phyloP scores from a whole-genome alignment of 2,329 filamentous ascomycete species.

The Pleomassaria siparia region DNA sequence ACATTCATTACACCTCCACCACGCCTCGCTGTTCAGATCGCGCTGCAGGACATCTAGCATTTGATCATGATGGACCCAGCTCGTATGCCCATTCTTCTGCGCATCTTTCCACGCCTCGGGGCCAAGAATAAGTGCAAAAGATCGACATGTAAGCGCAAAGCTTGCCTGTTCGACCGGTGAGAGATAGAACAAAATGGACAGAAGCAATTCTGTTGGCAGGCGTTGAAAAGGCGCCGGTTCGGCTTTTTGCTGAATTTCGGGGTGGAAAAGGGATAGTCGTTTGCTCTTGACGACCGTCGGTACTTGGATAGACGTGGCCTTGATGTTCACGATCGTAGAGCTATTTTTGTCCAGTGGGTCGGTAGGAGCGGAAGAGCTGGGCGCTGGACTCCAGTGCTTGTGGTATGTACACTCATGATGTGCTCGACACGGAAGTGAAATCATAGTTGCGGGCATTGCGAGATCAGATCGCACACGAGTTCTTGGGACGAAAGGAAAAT shows the following conservation, averaged over 20 bases:
- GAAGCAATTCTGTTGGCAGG: conserved; percentile 9
- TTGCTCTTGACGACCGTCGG: background rate
- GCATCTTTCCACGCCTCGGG: conserved; percentile 3
- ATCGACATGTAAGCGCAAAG: conserved; percentile 12
- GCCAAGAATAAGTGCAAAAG: conserved; percentile 6
- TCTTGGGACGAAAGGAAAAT: background rate
- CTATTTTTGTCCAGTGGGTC: conserved; percentile 3
- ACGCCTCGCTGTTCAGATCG: conserved; percentile 7
- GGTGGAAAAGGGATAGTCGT: background rate
- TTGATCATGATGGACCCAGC: conserved; percentile 7
- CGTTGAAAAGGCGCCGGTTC: background rate
- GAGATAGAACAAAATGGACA: conserved; percentile 6
- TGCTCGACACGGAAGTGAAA: conserved; percentile 3
- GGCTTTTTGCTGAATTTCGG: background rate
- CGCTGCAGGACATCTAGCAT: conserved; percentile 10
- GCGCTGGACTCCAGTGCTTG: conserved; percentile 5
- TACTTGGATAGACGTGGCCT: background rate
- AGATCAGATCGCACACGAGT: background rate
- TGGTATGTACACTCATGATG: conserved; percentile 8
- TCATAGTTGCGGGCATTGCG: conserved; percentile 1
- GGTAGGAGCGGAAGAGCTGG: background rate
- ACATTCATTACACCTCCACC: conserved; percentile 11
- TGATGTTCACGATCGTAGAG: background rate
- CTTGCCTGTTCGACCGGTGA: conserved; percentile 6
- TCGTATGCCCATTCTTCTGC: conserved; percentile 5